Evolutionary conservation across 805 yeast genomes (phyloP).

Genomic region (Metschnikowia proteae): DNA sequence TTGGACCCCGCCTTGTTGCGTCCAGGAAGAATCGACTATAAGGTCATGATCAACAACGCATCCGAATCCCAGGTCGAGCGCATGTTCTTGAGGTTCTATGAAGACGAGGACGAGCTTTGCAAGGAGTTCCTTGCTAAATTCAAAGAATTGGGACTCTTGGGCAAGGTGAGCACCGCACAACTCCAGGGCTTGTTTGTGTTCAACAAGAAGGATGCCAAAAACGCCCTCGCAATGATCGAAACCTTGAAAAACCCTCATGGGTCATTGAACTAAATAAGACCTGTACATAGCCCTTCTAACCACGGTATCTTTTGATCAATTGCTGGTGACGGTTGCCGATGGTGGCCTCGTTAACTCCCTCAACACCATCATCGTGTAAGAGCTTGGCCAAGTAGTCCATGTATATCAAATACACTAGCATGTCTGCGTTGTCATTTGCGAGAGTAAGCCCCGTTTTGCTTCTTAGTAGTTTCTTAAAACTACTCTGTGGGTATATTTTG

Average conservation of each 20-base stretch:
- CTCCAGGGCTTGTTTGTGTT: slow-evolving; percentile 93
- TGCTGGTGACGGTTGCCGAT: slow-evolving; percentile 33
- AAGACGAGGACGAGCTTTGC: slow-evolving; percentile 50
- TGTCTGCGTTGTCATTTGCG: slow-evolving; percentile 38
- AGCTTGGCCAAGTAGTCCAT: slow-evolving; percentile 43
- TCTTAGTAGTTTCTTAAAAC: slow-evolving; percentile 10
- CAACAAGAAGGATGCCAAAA: slow-evolving; percentile 76
- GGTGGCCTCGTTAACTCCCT: slow-evolving; percentile 35
- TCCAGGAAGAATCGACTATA: slow-evolving; percentile 91
- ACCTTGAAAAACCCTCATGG: slow-evolving; percentile 33
- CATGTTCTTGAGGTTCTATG: slow-evolving; percentile 89
- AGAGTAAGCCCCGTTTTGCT: slow-evolving; percentile 8
- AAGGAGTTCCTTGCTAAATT: slow-evolving; percentile 48
- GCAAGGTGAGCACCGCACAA: slow-evolving; percentile 80
- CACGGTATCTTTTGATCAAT: slow-evolving; percentile 35
- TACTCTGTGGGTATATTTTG: slow-evolving; percentile 11
- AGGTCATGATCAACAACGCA: slow-evolving; percentile 84
- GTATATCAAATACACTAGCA: slow-evolving; percentile 46
- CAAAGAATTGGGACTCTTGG: slow-evolving; percentile 39
- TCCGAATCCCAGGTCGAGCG: slow-evolving; percentile 68
- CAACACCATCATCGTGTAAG: slow-evolving; percentile 34
- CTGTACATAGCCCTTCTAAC: slow-evolving; percentile 16
- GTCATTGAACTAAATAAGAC: slow-evolving; percentile 4
- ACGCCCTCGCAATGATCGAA: slow-evolving; percentile 65
- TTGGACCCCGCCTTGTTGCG: slow-evolving; percentile 90